phyloP scores from a whole-genome alignment of 169 alveolate genomes.

The Plasmodium relictum region DNA sequence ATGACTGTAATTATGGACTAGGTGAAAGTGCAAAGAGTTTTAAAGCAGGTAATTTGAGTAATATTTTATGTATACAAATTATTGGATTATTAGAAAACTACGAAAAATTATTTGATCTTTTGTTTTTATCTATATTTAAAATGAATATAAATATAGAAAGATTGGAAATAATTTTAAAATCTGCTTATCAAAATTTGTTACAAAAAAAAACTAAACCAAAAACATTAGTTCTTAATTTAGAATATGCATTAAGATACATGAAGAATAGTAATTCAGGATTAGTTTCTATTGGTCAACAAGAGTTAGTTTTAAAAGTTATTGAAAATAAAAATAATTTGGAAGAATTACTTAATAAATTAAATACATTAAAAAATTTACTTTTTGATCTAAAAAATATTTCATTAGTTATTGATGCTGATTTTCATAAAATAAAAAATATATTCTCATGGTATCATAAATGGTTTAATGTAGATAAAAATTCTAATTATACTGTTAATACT shows the following conservation, averaged over 20 bases:
- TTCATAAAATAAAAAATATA: slow-evolving; percentile 19
- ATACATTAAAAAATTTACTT: slow-evolving; percentile 22
- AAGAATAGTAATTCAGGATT: slow-evolving; percentile 36
- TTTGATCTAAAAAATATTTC: slow-evolving; percentile 26
- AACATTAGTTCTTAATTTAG: slow-evolving; percentile 43
- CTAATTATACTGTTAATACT: neutral
- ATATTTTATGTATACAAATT: slow-evolving; percentile 53
- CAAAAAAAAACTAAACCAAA: slow-evolving; percentile 70
- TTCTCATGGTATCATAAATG: slow-evolving; percentile 59
- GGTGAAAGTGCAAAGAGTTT: slow-evolving; percentile 66
- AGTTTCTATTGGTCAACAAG: slow-evolving; percentile 62
- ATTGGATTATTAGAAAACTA: slow-evolving; percentile 78
- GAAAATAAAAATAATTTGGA: slow-evolving; percentile 37
- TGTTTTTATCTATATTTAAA: slow-evolving; percentile 63
- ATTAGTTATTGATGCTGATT: slow-evolving; percentile 46
- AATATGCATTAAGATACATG: slow-evolving; percentile 49
- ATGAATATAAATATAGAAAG: slow-evolving; percentile 42
- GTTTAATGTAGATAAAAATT: slow-evolving; percentile 1
- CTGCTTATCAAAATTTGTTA: slow-evolving; percentile 71
- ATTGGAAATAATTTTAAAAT: slow-evolving; percentile 45
- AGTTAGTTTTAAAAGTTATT: slow-evolving; percentile 30
- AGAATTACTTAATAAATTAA: slow-evolving; percentile 13
- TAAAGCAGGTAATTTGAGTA: slow-evolving; percentile 77
- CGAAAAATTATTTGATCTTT: slow-evolving; percentile 68
- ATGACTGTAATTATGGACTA: slow-evolving; percentile 79